Evolutionary conservation across 1,139 yeast genomes (phyloP), one percentile per base, ranked within the genome.

Genomic region (Kazachstania sp.): DNA sequence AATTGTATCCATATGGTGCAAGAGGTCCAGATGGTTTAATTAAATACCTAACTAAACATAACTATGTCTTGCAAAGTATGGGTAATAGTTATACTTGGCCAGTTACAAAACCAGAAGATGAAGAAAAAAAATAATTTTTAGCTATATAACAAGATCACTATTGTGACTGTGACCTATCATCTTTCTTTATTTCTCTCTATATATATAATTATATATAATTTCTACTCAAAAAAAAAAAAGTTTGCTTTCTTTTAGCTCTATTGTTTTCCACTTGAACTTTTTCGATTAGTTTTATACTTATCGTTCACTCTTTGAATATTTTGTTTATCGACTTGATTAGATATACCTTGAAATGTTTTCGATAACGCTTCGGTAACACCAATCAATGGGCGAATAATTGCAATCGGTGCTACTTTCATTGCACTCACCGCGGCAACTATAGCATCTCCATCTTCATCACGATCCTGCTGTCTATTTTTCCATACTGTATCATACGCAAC

Each of bases 281-380:
- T 20, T 29, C 45, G 46, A n/a, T 42, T 39, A 9, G 57, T 51
- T 45, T 76, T 76, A 52, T 77, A 76, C 57, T 77, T 76, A 49
- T 81, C 86, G 44, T 75, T 71, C n/a, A 76, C 66, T 46, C 71
- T 70, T 43, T 62, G 59, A 48, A 71, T 67, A 52, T 78, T 78
- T 9, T 73, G 73, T 1, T 92, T 84, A 61, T 86, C 92, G 39
- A 88, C 70, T 52, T 83, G 85, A 61, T 88, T 88, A 39, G 90
- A 81, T 8, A 90, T 73, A 1, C 97, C 97, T 70, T 87, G 75
- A 47, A 90, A 69, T 0, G 95, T 77, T 59, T 81, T 85, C 19
- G 92, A 83, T 3, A 90, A 73, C 0, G 95, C 95, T 61, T 88
- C 97, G 0, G 97, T 86, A 0, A 95, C 88, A 1, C 97, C 97